These are phyloP conservation scores for Thraustochytrium striatum DNA, from an alignment of 352 stramenopile species.

Conservation along the genomic window DNA sequence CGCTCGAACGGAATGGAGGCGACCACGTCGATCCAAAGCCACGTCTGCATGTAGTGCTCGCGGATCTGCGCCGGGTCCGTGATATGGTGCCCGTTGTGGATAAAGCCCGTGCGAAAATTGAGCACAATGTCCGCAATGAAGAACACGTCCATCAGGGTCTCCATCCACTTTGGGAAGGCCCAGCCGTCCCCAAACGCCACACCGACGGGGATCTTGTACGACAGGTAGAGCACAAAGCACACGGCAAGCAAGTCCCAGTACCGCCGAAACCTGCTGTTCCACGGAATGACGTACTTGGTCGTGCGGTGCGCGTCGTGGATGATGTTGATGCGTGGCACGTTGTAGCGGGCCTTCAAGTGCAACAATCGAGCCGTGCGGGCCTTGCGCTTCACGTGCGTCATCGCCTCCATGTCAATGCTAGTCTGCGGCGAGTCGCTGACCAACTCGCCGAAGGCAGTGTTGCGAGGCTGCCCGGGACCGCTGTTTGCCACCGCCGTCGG, in stretches of 20 bases:
- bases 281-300: conserved; percentile 36
- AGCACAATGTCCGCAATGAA: conserved; percentile 49
- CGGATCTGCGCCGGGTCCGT: conserved; percentile 37
- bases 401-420: no score
- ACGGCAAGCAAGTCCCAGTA: conserved; percentile 48
- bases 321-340: conserved; percentile 38
- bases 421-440: no score
- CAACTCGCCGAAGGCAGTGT: no score
- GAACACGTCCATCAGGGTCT: conserved; percentile 46
- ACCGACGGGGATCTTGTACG: conserved; percentile 47
- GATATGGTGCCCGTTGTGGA: conserved; percentile 45
- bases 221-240: conserved; percentile 48
- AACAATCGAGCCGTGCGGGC: no score
- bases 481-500: no score
- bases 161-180: conserved; percentile 24
- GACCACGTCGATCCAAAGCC: conserved; percentile 50
- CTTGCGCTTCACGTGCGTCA: no score
- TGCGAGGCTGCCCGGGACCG: no score
- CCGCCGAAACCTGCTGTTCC: conserved; percentile 34
- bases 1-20: conserved; percentile 37
- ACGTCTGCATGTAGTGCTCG: conserved; percentile 46
- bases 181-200: conserved; percentile 47
- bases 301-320: conserved; percentile 8
- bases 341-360: no score
- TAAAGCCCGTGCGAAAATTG: conserved; percentile 49